These are phyloP conservation scores for Lachnellula occidentalis DNA, from an alignment of 2,329 filamentous ascomycete species.

Conservation along the genomic window DNA sequence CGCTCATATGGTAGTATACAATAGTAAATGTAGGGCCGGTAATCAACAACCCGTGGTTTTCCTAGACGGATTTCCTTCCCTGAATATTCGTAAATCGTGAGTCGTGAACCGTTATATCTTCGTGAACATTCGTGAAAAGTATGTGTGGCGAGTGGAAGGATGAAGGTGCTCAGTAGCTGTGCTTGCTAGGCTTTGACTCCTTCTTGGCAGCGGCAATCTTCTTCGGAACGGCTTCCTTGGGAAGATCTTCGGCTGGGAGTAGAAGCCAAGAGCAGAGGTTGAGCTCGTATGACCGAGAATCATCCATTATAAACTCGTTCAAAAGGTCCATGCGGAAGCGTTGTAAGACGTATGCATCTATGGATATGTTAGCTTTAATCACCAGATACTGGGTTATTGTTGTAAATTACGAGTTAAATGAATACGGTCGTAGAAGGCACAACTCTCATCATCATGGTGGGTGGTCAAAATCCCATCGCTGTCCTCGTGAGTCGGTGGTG, in stretches of 20 bases:
- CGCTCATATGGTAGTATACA: too few species aligned
- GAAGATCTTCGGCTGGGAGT: background rate
- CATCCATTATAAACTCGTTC: background rate
- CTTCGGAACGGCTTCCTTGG: background rate
- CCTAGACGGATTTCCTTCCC: too few species aligned
- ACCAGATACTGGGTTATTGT: too few species aligned
- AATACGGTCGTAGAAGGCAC: conserved; percentile 50
- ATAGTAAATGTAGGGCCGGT: too few species aligned
- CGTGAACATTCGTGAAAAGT: too few species aligned
- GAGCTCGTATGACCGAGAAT: background rate
- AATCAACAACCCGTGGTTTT: too few species aligned
- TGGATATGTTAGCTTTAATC: conserved; percentile 8
- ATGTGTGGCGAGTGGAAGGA: too few species aligned
- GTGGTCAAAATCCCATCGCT: conserved; percentile 40
- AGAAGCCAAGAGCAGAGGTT: background rate
- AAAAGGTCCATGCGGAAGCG: background rate
- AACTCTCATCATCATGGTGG: conserved; percentile 38
- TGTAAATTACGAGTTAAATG: conserved; percentile 50
- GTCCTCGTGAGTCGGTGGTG: conserved; percentile 46
- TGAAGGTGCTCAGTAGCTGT: too few species aligned
- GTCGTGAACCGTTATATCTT: too few species aligned
- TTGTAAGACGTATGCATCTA: conserved; percentile 28
- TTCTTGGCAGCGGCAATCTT: background rate
- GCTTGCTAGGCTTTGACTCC: too few species aligned
- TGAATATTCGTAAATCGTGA: too few species aligned